Evolutionary conservation across 2,329 filamentous ascomycete genomes (phyloP).

Genomic region (Fusarium nisikadoi): DNA sequence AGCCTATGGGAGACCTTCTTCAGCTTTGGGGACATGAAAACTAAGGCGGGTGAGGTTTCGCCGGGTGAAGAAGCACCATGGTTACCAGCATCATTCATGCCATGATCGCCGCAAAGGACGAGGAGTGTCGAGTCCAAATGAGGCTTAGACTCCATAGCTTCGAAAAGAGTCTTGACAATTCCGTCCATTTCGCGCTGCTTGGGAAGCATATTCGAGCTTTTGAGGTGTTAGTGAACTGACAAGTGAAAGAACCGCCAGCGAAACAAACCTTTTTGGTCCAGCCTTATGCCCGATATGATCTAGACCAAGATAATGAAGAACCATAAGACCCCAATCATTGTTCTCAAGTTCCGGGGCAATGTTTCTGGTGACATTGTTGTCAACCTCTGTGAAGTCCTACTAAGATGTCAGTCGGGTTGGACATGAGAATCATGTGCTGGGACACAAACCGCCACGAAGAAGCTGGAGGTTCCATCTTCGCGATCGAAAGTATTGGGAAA

Average conservation of each 20-base stretch:
- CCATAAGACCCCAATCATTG: conserved; percentile 90
- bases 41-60: conserved; percentile 90
- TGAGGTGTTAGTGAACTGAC: conserved; percentile 1
- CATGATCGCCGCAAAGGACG: conserved; percentile 91
- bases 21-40: conserved; percentile 90
- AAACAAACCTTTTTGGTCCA: conserved; percentile 77
- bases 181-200: conserved; percentile 96
- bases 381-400: conserved; percentile 96
- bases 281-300: conserved; percentile 99
- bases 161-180: conserved; percentile 80
- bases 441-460: conserved; percentile 91
- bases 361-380: conserved; percentile 96
- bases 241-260: neutral
- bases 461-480: conserved; percentile 93
- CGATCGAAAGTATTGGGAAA: conserved; percentile 91
- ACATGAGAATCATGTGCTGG: neutral
- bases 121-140: conserved; percentile 84
- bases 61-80: conserved; percentile 94
- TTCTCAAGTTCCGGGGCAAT: conserved; percentile 78
- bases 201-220: conserved; percentile 86
- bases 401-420: conserved; percentile 1
- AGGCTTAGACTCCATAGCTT: conserved; percentile 74
- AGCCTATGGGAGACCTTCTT: conserved; percentile 60
- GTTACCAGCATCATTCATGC: conserved; percentile 99
- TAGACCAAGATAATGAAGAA: conserved; percentile 93